phyloP scores from a whole-genome alignment of 1,284 basidiomycete genomes.

The Pseudozyma sp. region DNA sequence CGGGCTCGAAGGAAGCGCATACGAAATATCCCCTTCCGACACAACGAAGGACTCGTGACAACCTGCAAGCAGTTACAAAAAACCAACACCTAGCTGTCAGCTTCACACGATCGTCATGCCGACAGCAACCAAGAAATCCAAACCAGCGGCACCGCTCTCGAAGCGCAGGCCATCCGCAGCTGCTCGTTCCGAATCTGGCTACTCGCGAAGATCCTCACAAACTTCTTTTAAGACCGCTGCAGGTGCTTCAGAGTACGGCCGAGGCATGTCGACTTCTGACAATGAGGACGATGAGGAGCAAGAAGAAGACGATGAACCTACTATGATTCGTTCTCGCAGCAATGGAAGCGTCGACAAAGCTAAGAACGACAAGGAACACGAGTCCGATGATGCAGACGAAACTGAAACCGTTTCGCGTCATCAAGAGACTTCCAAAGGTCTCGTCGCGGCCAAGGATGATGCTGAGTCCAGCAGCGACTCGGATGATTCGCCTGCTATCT shows the following conservation, averaged over 20 bases:
- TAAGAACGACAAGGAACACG: background rate
- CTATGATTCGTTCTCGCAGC: conserved; percentile 17
- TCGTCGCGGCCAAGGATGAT: conserved; percentile 10
- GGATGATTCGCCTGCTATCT: conserved; percentile 29
- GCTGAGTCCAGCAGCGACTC: conserved; percentile 25
- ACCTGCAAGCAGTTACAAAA: background rate
- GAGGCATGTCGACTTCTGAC: conserved; percentile 8
- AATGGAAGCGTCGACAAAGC: background rate
- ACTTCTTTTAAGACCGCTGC: conserved; percentile 45
- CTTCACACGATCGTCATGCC: conserved; percentile 14
- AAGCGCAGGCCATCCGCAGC: conserved; percentile 30
- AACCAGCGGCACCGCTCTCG: background rate
- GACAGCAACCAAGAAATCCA: conserved; percentile 20
- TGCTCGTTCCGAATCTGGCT: conserved; percentile 36
- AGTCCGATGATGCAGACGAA: conserved; percentile 29
- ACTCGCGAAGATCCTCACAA: conserved; percentile 35
- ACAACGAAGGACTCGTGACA: background rate
- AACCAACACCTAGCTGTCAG: background rate
- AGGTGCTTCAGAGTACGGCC: conserved; percentile 20
- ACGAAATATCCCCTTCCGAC: background rate
- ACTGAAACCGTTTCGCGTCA: conserved; percentile 22
- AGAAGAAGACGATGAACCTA: conserved; percentile 10
- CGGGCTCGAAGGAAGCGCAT: background rate
- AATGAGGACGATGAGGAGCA: conserved; percentile 18
- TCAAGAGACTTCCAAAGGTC: background rate